Evolutionary conservation across 2,329 filamentous ascomycete species (phyloP).

Genomic region (Colletotrichum sp.): DNA sequence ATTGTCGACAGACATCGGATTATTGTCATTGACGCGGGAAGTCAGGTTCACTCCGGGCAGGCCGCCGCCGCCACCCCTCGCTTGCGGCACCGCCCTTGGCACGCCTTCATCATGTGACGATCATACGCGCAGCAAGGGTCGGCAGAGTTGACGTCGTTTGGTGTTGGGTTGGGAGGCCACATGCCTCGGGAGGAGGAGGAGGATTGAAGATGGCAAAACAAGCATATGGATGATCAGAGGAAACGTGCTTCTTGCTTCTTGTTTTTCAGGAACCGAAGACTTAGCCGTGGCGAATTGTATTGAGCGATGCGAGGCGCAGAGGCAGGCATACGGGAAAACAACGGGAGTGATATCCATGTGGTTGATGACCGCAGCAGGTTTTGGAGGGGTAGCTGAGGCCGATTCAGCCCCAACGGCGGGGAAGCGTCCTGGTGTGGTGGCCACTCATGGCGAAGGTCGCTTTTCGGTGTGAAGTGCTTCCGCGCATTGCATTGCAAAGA

Average conservation of each 20-base stretch:
- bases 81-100: not conserved
- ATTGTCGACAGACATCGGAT: slow-evolving; percentile 7
- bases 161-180: not conserved
- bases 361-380: slow-evolving; percentile 10
- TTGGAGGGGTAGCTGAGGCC: not conserved
- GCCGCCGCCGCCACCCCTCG: not conserved
- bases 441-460: not conserved
- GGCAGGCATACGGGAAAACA: not conserved
- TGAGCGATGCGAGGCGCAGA: not conserved
- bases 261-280: not conserved
- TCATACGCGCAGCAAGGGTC: not conserved
- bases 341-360: not conserved
- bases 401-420: slow-evolving; percentile 18
- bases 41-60: not conserved
- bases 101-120: not conserved
- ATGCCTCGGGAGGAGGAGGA: not conserved
- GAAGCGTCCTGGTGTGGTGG: not conserved
- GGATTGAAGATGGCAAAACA: not conserved
- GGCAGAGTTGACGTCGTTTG: not conserved
- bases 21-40: slow-evolving; percentile 6
- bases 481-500: not conserved
- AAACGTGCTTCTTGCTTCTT: not conserved
- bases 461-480: not conserved
- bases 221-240: not conserved
- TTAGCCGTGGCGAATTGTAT: not conserved